Evolutionary conservation across 352 stramenopile genomes (phyloP).

Genomic region (Globisporangium cystogenes): DNA sequence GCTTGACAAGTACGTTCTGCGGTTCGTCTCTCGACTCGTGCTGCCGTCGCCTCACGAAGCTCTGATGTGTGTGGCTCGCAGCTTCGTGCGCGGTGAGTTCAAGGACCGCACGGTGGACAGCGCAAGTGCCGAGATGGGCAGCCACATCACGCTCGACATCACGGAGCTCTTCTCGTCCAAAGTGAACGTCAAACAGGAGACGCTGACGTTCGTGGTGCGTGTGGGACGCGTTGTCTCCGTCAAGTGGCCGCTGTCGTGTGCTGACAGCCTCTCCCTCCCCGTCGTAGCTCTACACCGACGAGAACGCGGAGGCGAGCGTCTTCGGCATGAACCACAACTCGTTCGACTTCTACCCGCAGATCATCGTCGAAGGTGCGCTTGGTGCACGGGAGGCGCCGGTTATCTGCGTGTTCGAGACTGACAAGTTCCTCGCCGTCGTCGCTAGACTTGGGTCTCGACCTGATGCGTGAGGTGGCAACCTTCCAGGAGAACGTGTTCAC

Average conservation of each 20-base stretch:
- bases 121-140: conserved; percentile 42
- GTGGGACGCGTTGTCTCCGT: no score
- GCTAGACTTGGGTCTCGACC: conserved; percentile 62
- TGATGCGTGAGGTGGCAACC: conserved; percentile 77
- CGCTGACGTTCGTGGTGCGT: conserved; percentile 51
- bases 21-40: background rate
- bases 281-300: conserved; percentile 34
- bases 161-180: conserved; percentile 63
- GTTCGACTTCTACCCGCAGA: conserved; percentile 70
- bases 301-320: conserved; percentile 44
- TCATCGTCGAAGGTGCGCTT: conserved; percentile 59
- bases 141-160: conserved; percentile 73
- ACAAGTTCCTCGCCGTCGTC: background rate
- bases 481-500: conserved; percentile 80
- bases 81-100: conserved; percentile 29
- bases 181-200: conserved; percentile 34
- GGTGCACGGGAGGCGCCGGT: background rate
- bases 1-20: conserved; percentile 26
- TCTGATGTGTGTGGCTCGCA: background rate
- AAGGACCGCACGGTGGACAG: conserved; percentile 49
- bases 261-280: background rate
- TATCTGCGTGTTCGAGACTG: background rate
- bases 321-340: conserved; percentile 54
- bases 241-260: no score
- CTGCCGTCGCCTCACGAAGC: background rate